Conservation (phyloP, 306 rosid species). For the Glycine tomentella region DNA sequence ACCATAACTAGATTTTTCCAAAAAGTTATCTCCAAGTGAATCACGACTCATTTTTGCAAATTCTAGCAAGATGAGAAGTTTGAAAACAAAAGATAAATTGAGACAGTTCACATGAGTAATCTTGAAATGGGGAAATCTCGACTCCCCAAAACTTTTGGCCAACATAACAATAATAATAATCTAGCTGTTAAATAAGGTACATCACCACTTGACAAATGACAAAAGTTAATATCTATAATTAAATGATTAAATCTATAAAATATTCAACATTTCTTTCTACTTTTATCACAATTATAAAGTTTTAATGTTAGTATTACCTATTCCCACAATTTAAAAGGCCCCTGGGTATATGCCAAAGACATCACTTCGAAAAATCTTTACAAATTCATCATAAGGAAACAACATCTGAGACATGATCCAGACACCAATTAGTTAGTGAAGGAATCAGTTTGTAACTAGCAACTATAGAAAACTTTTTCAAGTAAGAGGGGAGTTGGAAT, state of each 20-base stretch:
- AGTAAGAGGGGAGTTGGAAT: background rate
- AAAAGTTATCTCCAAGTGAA: too few species aligned
- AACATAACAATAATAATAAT: background rate
- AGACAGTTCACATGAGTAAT: background rate
- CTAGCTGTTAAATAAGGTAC: conserved; percentile 1
- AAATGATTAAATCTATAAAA: background rate
- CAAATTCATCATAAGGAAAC: conserved; percentile 85
- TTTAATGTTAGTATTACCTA: conserved; percentile 59
- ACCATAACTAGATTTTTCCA: too few species aligned
- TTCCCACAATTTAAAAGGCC: conserved; percentile 87
- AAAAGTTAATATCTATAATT: background rate
- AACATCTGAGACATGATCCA: conserved; percentile 68
- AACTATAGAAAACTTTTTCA: conserved; percentile 26
- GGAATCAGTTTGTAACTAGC: conserved; percentile 30
- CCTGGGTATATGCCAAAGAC: conserved; percentile 70
- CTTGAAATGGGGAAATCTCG: conserved; percentile 13
- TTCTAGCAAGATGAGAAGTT: background rate
- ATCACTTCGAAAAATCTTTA: conserved; percentile 69
- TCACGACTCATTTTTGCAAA: conserved; percentile 18
- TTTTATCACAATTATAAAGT: conserved; percentile 2
- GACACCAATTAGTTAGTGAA: conserved; percentile 35
- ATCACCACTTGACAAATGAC: background rate
- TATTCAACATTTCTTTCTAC: conserved; percentile 19
- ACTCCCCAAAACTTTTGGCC: background rate
- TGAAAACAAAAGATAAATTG: background rate